phyloP scores from a whole-genome alignment of 202 grass and related monocot genomes.

The Elaeis oleifera region DNA sequence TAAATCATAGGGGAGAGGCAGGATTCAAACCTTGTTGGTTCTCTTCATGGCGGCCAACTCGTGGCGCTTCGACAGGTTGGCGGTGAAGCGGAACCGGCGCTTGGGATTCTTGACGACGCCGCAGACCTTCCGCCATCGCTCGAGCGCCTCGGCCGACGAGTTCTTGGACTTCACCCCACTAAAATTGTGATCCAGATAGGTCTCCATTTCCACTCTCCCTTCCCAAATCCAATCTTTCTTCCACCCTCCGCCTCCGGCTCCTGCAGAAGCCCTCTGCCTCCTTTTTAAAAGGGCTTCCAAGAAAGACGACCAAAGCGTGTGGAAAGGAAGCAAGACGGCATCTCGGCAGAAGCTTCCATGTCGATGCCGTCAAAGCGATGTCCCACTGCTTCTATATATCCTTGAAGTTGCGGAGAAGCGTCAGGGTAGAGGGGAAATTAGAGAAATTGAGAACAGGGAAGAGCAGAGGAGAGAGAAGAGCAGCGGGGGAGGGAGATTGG shows the following conservation, averaged over 20 bases:
- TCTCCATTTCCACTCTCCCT: constrained; percentile 47
- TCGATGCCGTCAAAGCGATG: not conserved
- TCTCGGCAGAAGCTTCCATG: not conserved
- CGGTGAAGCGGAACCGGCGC: constrained; percentile 90
- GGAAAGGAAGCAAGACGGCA: not conserved
- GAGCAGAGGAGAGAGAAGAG: too few species aligned
- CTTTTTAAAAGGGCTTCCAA: too few species aligned
- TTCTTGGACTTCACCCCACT: constrained; percentile 76
- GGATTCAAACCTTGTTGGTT: constrained; percentile 58
- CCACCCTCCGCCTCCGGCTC: not conserved
- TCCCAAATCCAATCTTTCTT: not conserved
- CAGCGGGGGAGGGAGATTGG: too few species aligned
- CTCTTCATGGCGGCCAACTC: constrained; percentile 86
- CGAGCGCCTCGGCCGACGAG: constrained; percentile 84
- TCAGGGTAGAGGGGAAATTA: too few species aligned
- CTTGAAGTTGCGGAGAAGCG: too few species aligned
- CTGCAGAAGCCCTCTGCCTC: not conserved
- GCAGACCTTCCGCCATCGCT: constrained; percentile 74
- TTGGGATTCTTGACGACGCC: constrained; percentile 98
- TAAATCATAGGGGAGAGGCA: not conserved
- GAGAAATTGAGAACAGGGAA: too few species aligned
- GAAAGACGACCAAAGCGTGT: not conserved
- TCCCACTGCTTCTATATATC: too few species aligned
- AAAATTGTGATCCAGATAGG: constrained; percentile 78
- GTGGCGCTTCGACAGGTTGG: constrained; percentile 87